A percentile compares a stretch with the other conserved stretches of the same genome.
Evolutionary conservation across 2,329 filamentous ascomycete species (phyloP).

Genomic region (Apiospora rasikravindrae): DNA sequence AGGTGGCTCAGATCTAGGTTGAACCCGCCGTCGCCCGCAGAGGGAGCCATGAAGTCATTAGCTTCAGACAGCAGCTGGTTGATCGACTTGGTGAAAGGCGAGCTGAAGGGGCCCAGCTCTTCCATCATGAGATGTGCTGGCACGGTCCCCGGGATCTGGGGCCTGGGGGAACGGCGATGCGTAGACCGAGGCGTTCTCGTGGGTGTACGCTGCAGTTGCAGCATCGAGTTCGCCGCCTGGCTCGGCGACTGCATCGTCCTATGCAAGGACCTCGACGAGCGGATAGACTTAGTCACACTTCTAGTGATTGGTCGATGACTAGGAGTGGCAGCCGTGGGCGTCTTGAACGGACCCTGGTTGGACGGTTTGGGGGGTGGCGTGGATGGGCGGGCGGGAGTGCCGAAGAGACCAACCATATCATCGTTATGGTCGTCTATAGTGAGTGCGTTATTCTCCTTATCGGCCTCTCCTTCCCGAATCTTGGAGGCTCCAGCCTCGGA

Average conservation of each 20-base stretch:
- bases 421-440: slow-evolving; percentile 37
- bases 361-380: slow-evolving; percentile 59
- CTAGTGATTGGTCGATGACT: slow-evolving; percentile 66
- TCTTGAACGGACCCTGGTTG: slow-evolving; percentile 59
- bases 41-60: slow-evolving; percentile 49
- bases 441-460: slow-evolving; percentile 51
- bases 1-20: slow-evolving; percentile 51
- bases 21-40: slow-evolving; percentile 43
- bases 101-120: slow-evolving; percentile 20
- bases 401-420: slow-evolving; percentile 66
- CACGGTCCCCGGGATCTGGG: slow-evolving; percentile 24
- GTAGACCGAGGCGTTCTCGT: slow-evolving; percentile 47
- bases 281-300: slow-evolving; percentile 63
- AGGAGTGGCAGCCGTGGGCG: slow-evolving; percentile 66
- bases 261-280: slow-evolving; percentile 48
- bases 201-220: slow-evolving; percentile 52
- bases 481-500: slow-evolving; percentile 45
- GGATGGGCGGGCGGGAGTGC: slow-evolving; percentile 58
- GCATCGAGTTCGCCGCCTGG: slow-evolving; percentile 39
- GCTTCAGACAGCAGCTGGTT: slow-evolving; percentile 67
- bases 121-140: slow-evolving; percentile 20
- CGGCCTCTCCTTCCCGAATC: slow-evolving; percentile 33
- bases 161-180: slow-evolving; percentile 50
- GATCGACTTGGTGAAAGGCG: slow-evolving; percentile 46
- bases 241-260: slow-evolving; percentile 51